phyloP scores from a whole-genome alignment of 2,329 filamentous ascomycete genomes.

The Piedraia hortae region DNA sequence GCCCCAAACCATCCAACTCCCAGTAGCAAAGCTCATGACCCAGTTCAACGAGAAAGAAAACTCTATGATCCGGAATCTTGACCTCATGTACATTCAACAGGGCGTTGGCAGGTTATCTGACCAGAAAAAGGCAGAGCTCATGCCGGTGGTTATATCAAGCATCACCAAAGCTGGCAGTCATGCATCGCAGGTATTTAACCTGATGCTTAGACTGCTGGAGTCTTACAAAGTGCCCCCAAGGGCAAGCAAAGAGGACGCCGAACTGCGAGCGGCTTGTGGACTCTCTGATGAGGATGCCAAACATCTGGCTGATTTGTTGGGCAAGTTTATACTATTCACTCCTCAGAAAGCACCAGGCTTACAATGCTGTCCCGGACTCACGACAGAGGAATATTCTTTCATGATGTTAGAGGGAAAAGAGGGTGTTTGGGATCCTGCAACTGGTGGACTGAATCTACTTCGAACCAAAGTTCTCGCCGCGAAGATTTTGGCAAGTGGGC shows the following conservation, averaged over 20 bases:
- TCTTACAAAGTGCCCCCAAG: slow-evolving; percentile 44
- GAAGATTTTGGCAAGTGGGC: slow-evolving; percentile 52
- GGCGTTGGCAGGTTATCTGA: slow-evolving; percentile 36
- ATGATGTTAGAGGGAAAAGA: slow-evolving; percentile 37
- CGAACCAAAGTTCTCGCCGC: slow-evolving; percentile 43
- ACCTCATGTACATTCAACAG: slow-evolving; percentile 70
- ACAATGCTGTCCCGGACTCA: slow-evolving; percentile 31
- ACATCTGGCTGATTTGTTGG: slow-evolving; percentile 49
- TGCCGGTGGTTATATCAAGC: slow-evolving; percentile 42
- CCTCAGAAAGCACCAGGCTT: slow-evolving; percentile 12
- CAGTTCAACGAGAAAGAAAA: slow-evolving; percentile 63
- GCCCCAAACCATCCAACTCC: slow-evolving; percentile 40
- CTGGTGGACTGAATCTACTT: slow-evolving; percentile 35
- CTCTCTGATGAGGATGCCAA: slow-evolving; percentile 42
- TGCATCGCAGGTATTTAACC: slow-evolving; percentile 46
- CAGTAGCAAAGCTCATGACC: slow-evolving; percentile 56
- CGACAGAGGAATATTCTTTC: slow-evolving; percentile 38
- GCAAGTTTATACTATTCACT: slow-evolving; percentile 44
- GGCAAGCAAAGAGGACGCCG: slow-evolving; percentile 50
- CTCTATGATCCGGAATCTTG: slow-evolving; percentile 58
- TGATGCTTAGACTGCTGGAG: slow-evolving; percentile 50
- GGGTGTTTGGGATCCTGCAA: slow-evolving; percentile 37
- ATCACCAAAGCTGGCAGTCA: slow-evolving; percentile 31
- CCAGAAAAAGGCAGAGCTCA: slow-evolving; percentile 37
- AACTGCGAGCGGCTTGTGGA: slow-evolving; percentile 36